phyloP scores from a whole-genome alignment of 345 rosid genomes.

The Alliaria petiolata region DNA sequence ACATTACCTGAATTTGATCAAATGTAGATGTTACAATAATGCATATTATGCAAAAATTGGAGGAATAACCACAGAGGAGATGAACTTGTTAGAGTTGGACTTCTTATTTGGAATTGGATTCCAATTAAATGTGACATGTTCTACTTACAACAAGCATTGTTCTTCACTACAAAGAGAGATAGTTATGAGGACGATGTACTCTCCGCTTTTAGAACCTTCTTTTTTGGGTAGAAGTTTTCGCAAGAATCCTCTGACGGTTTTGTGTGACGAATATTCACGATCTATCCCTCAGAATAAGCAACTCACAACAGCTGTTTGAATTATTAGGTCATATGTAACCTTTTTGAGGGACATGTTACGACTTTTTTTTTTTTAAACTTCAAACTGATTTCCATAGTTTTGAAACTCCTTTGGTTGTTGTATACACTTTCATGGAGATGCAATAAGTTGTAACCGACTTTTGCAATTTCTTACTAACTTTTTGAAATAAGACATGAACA shows the following conservation, averaged over 20 bases:
- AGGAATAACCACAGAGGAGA: constrained; percentile 60
- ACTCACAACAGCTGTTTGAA: constrained; percentile 13
- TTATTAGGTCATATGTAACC: neutral
- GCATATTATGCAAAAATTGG: constrained; percentile 66
- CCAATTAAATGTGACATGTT: constrained; percentile 53
- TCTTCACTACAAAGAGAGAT: constrained; percentile 48
- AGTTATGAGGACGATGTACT: constrained; percentile 26
- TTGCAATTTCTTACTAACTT: neutral
- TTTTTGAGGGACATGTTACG: neutral
- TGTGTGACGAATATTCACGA: constrained; percentile 16
- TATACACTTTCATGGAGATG: neutral
- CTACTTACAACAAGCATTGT: constrained; percentile 50
- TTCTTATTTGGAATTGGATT: constrained; percentile 65
- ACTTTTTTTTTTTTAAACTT: constrained; percentile 10
- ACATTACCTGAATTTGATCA: no score
- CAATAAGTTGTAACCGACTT: neutral
- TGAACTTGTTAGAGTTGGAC: constrained; percentile 65
- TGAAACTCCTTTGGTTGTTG: neutral
- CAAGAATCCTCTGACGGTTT: neutral
- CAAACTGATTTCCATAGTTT: neutral
- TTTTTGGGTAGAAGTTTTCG: neutral
- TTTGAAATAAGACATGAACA: neutral
- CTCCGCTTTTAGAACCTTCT: constrained; percentile 27
- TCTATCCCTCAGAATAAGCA: constrained; percentile 1
- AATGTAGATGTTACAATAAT: constrained; percentile 62